phyloP scores from a whole-genome alignment of 1,139 yeast species.

The Nakaseomyces bracarensis region DNA sequence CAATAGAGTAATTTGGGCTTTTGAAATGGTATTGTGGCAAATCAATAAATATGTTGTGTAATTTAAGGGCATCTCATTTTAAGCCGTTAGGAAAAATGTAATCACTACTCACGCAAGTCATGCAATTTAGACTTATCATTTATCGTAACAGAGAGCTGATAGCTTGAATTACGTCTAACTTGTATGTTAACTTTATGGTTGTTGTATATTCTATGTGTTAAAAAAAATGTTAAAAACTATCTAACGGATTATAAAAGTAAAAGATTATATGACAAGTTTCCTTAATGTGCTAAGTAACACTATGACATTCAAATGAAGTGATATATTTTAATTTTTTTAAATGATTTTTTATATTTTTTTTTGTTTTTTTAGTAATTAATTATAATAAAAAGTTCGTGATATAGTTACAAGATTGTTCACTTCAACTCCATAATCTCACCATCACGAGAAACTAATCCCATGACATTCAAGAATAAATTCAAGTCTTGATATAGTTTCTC shows the following conservation, averaged over 20 bases:
- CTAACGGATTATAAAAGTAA: background rate
- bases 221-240: too few species aligned
- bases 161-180: too few species aligned
- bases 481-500: constrained; percentile 68
- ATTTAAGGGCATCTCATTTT: background rate
- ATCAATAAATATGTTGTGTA: background rate
- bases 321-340: constrained; percentile 3
- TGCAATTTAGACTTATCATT: too few species aligned
- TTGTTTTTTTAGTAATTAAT: background rate
- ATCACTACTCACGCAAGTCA: background rate
- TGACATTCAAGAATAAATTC: constrained; percentile 88
- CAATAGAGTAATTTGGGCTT: background rate
- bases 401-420: constrained; percentile 10
- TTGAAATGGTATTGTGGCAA: background rate
- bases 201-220: too few species aligned
- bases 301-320: background rate
- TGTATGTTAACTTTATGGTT: too few species aligned
- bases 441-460: constrained; percentile 86
- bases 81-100: background rate
- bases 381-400: constrained; percentile 1
- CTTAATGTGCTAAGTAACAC: background rate
- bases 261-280: background rate
- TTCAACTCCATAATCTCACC: constrained; percentile 39
- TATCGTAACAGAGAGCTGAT: too few species aligned
- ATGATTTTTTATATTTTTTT: constrained; percentile 1